Evolutionary conservation across 257 asterid genomes (phyloP).

Genomic region (Buddleja alternifolia): DNA sequence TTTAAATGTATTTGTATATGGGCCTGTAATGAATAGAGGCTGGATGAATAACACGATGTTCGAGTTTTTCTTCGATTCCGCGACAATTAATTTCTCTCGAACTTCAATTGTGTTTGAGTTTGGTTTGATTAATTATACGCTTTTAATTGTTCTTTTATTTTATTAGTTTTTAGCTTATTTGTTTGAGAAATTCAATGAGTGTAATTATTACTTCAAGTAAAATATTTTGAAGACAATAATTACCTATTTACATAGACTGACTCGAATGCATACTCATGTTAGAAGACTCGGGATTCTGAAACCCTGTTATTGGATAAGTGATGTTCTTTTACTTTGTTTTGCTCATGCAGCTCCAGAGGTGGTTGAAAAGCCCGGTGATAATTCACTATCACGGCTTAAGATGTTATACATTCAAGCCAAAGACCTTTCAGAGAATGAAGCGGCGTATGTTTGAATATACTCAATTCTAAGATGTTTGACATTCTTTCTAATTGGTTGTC

Average conservation of each 20-base stretch:
- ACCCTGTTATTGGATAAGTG: slow-evolving; percentile 11
- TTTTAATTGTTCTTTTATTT: background rate
- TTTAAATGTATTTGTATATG: slow-evolving; percentile 18
- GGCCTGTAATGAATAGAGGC: background rate
- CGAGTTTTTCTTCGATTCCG: background rate
- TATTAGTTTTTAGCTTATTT: background rate
- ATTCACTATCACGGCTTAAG: slow-evolving; percentile 74
- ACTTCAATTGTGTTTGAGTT: background rate
- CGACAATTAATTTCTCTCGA: background rate
- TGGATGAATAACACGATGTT: background rate
- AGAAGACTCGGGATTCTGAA: background rate
- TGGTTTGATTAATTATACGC: background rate
- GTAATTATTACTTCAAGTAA: slow-evolving; percentile 5
- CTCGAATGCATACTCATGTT: background rate
- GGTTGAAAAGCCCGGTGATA: slow-evolving; percentile 90
- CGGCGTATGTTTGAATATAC: slow-evolving; percentile 45
- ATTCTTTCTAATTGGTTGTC: background rate
- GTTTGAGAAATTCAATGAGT: slow-evolving; percentile 10
- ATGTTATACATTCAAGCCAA: slow-evolving; percentile 78
- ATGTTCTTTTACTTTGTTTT: slow-evolving; percentile 19
- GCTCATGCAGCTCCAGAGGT: slow-evolving; percentile 76
- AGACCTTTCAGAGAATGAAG: slow-evolving; percentile 87
- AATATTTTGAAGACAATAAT: background rate
- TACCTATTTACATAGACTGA: slow-evolving; percentile 12
- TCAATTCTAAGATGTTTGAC: slow-evolving; percentile 11